Conservation (phyloP, 2,329 filamentous ascomycete genomes). For the Aspergillus fumigatiaffinis region DNA sequence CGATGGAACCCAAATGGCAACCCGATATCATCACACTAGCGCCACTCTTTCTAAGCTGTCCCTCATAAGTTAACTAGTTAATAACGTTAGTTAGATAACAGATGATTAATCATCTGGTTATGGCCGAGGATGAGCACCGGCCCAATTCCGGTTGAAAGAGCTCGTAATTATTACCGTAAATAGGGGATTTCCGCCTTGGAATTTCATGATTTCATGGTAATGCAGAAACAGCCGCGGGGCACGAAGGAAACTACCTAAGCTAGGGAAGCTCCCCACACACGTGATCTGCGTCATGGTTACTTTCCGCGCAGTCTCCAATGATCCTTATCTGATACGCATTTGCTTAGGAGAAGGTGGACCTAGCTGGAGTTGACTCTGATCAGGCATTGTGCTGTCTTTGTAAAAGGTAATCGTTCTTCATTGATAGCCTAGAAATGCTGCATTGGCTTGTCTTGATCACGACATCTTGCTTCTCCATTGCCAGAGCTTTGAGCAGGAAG, state of each 20-base stretch:
- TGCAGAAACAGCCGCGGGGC: slow-evolving; percentile 12
- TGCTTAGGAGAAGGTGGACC: background rate
- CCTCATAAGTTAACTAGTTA: too few species aligned
- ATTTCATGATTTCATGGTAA: slow-evolving; percentile 5
- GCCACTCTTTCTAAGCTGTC: background rate
- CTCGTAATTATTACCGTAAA: slow-evolving; percentile 1
- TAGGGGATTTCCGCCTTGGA: slow-evolving; percentile 5
- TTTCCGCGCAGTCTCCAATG: slow-evolving; percentile 11
- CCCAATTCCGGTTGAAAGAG: background rate
- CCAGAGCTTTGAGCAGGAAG: background rate
- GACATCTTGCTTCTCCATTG: background rate
- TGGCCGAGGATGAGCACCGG: slow-evolving; percentile 1
- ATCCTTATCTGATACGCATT: slow-evolving; percentile 4
- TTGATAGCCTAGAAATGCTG: background rate
- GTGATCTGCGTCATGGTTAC: slow-evolving; percentile 19
- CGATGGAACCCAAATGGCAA: background rate
- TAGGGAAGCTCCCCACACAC: slow-evolving; percentile 23
- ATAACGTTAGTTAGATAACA: background rate
- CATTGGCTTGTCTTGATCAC: background rate
- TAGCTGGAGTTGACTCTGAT: background rate
- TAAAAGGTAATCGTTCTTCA: background rate
- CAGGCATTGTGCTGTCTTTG: background rate
- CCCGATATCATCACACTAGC: background rate
- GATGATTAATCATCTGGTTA: slow-evolving; percentile 1
- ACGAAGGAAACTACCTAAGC: background rate